Evolutionary conservation across 805 yeast species (phyloP).

Genomic region (Saturnispora bothae): DNA sequence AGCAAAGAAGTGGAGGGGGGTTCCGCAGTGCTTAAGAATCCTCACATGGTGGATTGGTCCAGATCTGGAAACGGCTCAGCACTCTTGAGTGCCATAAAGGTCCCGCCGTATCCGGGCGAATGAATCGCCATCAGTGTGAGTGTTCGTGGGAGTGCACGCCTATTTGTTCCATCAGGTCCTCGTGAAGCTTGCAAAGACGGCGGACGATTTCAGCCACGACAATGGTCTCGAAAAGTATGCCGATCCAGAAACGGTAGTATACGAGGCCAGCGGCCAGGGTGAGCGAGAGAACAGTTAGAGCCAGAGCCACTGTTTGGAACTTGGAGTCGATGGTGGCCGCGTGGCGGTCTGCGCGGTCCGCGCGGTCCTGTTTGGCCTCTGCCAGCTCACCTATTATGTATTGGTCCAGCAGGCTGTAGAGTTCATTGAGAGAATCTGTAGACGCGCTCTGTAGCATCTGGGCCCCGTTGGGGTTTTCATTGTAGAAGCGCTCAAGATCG

Average conservation of each 20-base stretch:
- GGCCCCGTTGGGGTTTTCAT: conserved; percentile 70
- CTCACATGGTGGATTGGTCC: no score
- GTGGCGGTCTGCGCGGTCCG: neutral
- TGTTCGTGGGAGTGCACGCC: conserved; percentile 2
- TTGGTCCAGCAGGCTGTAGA: neutral
- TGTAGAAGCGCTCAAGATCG: conserved; percentile 58
- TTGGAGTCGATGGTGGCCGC: conserved; percentile 1
- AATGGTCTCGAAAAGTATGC: neutral
- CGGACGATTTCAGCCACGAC: conserved; percentile 1
- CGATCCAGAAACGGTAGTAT: neutral
- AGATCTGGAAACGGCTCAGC: neutral
- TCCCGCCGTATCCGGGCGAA: no score
- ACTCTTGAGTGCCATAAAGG: no score
- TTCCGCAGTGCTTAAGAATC: no score
- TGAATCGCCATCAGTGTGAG: neutral
- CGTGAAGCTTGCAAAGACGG: conserved; percentile 1
- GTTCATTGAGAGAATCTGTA: neutral
- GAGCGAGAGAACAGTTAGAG: neutral
- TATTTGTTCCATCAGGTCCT: conserved; percentile 3
- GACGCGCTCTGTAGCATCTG: conserved; percentile 38
- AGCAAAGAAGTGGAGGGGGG: no score
- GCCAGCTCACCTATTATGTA: conserved; percentile 4
- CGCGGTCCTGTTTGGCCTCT: no score
- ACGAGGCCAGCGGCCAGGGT: neutral
- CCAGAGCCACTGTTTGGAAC: neutral